phyloP scores from a whole-genome alignment of 2,329 filamentous ascomycete genomes.

The Penicillium sp. region DNA sequence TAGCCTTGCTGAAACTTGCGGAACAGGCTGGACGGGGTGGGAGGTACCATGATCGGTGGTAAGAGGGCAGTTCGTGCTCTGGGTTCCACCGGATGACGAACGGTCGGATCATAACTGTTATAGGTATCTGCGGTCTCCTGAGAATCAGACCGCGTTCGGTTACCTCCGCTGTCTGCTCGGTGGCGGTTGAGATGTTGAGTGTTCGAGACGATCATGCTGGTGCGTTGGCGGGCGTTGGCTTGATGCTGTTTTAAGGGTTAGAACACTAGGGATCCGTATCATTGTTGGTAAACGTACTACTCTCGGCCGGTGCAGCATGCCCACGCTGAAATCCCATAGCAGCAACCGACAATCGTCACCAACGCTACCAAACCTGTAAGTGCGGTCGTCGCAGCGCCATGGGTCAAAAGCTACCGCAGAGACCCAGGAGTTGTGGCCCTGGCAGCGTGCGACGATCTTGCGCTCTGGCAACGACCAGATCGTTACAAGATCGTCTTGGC shows the following conservation, averaged over 20 bases:
- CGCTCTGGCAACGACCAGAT: conserved; percentile 87
- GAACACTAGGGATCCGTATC: too few species aligned
- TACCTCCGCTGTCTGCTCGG: conserved; percentile 54
- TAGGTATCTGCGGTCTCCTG: conserved; percentile 55
- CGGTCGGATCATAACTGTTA: too few species aligned
- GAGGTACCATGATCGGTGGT: conserved; percentile 84
- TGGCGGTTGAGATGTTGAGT: conserved; percentile 43
- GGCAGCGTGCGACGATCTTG: conserved; percentile 81
- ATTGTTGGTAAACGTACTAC: too few species aligned
- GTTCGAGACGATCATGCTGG: conserved; percentile 26
- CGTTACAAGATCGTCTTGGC: conserved; percentile 89
- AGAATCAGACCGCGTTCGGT: conserved; percentile 62
- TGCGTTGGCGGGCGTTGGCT: conserved; percentile 31
- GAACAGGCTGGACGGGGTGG: too few species aligned
- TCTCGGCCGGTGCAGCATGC: conserved; percentile 88
- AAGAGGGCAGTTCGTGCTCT: conserved; percentile 73
- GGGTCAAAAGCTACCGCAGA: conserved; percentile 88
- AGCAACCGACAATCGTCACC: conserved; percentile 89
- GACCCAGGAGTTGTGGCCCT: conserved; percentile 93
- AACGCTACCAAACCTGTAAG: conserved; percentile 91
- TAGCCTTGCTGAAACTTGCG: conserved; percentile 34
- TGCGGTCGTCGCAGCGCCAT: conserved; percentile 91
- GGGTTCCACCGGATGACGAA: conserved; percentile 79
- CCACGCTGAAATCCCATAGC: conserved; percentile 94
- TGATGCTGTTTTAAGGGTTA: too few species aligned